Evolutionary conservation across 2,329 filamentous ascomycete species (phyloP).

Genomic region (Hypomyces perniciosus): DNA sequence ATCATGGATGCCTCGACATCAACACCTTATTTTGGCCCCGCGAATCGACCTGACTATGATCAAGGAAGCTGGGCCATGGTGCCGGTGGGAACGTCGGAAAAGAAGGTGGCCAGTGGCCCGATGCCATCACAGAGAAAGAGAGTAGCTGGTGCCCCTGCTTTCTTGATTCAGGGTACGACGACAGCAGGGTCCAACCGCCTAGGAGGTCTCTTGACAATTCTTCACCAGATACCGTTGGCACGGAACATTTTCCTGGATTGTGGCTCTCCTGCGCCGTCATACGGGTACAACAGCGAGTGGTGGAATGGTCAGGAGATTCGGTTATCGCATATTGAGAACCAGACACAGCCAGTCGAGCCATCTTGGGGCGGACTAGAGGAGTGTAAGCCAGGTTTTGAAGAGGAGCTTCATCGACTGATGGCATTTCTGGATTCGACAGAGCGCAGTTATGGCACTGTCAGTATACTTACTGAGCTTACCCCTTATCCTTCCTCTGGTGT

Average conservation of each 20-base stretch:
- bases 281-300: constrained; percentile 54
- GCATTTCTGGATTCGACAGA: constrained; percentile 58
- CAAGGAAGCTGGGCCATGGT: constrained; percentile 55
- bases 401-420: constrained; percentile 57
- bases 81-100: constrained; percentile 27
- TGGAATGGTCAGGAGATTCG: constrained; percentile 53
- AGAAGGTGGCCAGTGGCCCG: constrained; percentile 16
- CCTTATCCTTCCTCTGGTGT: constrained; percentile 28
- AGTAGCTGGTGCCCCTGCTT: constrained; percentile 38
- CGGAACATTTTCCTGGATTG: constrained; percentile 49
- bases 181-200: constrained; percentile 36
- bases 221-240: constrained; percentile 53
- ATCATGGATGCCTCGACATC: constrained; percentile 35
- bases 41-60: constrained; percentile 51
- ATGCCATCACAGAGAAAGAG: constrained; percentile 41
- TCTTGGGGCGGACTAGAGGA: constrained; percentile 25
- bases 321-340: constrained; percentile 30
- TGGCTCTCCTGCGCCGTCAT: constrained; percentile 37
- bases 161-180: constrained; percentile 38
- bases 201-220: constrained; percentile 51
- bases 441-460: constrained; percentile 52
- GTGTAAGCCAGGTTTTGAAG: constrained; percentile 34
- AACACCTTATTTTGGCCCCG: constrained; percentile 52
- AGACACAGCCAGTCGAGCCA: constrained; percentile 25
- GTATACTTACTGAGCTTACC: constrained; percentile 37